Conservation (phyloP, 2,329 filamentous ascomycete genomes). For the Orbilia quercus region DNA sequence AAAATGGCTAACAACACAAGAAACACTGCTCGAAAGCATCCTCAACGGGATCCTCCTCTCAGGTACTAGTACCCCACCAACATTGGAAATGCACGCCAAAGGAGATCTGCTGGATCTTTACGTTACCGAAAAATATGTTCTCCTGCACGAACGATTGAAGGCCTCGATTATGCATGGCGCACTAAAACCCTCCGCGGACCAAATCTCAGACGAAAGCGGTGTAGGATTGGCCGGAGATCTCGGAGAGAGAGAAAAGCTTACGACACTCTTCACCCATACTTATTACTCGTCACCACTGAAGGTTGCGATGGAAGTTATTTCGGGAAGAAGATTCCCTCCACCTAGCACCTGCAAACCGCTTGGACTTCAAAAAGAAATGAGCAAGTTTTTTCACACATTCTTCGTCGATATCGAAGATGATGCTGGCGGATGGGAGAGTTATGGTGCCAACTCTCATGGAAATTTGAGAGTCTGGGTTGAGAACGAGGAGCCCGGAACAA, state of each 20-base stretch:
- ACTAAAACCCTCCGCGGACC: slow-evolving; percentile 41
- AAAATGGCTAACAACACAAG: slow-evolving; percentile 43
- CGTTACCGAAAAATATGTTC: slow-evolving; percentile 31
- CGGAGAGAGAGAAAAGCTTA: slow-evolving; percentile 69
- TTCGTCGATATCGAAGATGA: slow-evolving; percentile 43
- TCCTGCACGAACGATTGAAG: slow-evolving; percentile 41
- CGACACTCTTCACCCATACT: slow-evolving; percentile 70
- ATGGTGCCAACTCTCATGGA: slow-evolving; percentile 39
- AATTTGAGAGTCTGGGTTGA: slow-evolving; percentile 43
- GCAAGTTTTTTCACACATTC: slow-evolving; percentile 58
- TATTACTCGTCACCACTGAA: slow-evolving; percentile 69
- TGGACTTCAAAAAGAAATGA: slow-evolving; percentile 11
- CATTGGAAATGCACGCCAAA: slow-evolving; percentile 9
- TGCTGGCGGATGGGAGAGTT: slow-evolving; percentile 13
- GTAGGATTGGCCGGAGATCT: slow-evolving; percentile 66
- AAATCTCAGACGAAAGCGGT: slow-evolving; percentile 18
- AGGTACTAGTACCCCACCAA: neutral
- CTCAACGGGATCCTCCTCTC: slow-evolving; percentile 29
- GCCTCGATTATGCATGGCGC: slow-evolving; percentile 47
- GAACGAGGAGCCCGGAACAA: slow-evolving; percentile 62
- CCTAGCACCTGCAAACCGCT: neutral
- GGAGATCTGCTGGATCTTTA: slow-evolving; percentile 22
- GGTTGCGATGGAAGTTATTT: slow-evolving; percentile 70
- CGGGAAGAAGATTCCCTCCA: slow-evolving; percentile 67
- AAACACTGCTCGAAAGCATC: slow-evolving; percentile 34